Conservation (phyloP, 1,139 yeast genomes). For the Spencermartinsiella ligniputridi region DNA sequence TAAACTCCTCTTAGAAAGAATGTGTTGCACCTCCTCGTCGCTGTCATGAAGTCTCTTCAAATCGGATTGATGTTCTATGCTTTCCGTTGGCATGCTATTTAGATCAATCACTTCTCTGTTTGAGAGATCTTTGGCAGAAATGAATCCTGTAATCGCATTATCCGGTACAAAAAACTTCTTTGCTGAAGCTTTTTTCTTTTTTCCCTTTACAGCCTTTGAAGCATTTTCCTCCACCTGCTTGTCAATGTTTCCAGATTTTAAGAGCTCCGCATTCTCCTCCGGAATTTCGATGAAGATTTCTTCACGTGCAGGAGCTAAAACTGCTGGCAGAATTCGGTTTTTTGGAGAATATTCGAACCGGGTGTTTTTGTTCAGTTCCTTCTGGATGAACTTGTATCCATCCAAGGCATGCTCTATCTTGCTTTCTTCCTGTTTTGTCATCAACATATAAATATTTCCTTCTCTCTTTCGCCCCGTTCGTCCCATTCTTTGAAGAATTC, state of each 20-base stretch:
- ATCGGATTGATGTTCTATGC: background rate
- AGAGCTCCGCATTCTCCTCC: constrained; percentile 57
- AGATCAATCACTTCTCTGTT: too few relatives aligned
- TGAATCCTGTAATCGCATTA: constrained; percentile 66
- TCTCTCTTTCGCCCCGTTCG: constrained; percentile 95
- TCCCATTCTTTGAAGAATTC: constrained; percentile 94
- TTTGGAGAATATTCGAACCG: constrained; percentile 37
- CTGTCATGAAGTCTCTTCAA: background rate
- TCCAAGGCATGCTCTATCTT: constrained; percentile 84
- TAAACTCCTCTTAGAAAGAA: too few relatives aligned
- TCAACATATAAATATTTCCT: constrained; percentile 74
- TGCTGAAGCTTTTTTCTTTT: constrained; percentile 23
- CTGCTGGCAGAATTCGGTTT: constrained; percentile 64
- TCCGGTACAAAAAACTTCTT: constrained; percentile 74
- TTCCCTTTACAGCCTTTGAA: constrained; percentile 13
- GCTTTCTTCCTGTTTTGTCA: constrained; percentile 70
- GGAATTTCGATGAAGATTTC: constrained; percentile 61
- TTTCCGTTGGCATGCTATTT: background rate
- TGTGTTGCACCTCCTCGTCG: too few relatives aligned
- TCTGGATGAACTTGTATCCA: constrained; percentile 77
- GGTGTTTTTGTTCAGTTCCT: constrained; percentile 38
- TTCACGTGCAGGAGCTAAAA: constrained; percentile 46
- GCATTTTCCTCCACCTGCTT: constrained; percentile 33
- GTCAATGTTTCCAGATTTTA: constrained; percentile 56
- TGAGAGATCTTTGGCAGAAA: constrained; percentile 39